These are phyloP conservation scores for Boletus insuetus DNA, from an alignment of 768 basidiomycete genomes.

Conservation along the genomic window DNA sequence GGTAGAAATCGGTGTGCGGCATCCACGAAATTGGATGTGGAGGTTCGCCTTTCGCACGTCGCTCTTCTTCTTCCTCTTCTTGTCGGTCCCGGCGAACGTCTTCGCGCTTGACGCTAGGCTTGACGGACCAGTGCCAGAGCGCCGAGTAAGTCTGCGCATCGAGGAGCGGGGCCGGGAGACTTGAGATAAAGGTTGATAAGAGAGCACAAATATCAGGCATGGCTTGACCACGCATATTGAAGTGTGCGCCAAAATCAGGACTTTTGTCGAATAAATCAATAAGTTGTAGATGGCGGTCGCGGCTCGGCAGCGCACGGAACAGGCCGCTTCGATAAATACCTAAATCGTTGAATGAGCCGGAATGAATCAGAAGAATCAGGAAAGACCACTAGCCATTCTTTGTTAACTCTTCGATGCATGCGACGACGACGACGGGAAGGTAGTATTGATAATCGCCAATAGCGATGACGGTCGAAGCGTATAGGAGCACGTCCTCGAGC, in stretches of 20 bases:
- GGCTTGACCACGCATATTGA: constrained; percentile 33
- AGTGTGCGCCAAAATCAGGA: constrained; percentile 19
- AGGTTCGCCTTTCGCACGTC: constrained; percentile 26
- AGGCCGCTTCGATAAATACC: constrained; percentile 43
- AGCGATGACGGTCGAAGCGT: constrained; percentile 32
- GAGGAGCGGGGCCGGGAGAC: constrained; percentile 46
- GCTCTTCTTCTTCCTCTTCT: constrained; percentile 33
- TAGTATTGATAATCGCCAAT: constrained; percentile 38
- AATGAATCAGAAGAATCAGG: neutral
- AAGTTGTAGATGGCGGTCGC: constrained; percentile 38
- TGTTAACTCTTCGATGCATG: constrained; percentile 47
- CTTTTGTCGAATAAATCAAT: constrained; percentile 38
- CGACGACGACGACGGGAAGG: constrained; percentile 38
- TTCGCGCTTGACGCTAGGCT: constrained; percentile 38
- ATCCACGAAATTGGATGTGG: constrained; percentile 14
- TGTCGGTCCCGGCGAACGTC: constrained; percentile 29
- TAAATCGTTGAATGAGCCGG: constrained; percentile 10
- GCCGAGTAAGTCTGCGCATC: constrained; percentile 40
- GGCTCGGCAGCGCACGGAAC: constrained; percentile 42
- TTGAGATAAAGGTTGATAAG: constrained; percentile 45
- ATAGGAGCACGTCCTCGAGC: constrained; percentile 32
- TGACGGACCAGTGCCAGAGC: constrained; percentile 44
- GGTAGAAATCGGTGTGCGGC: constrained; percentile 12
- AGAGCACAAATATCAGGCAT: constrained; percentile 46
- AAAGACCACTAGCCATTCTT: constrained; percentile 34